phyloP scores from a whole-genome alignment of 2,329 filamentous ascomycete genomes.

The Cordyceps cicadae region DNA sequence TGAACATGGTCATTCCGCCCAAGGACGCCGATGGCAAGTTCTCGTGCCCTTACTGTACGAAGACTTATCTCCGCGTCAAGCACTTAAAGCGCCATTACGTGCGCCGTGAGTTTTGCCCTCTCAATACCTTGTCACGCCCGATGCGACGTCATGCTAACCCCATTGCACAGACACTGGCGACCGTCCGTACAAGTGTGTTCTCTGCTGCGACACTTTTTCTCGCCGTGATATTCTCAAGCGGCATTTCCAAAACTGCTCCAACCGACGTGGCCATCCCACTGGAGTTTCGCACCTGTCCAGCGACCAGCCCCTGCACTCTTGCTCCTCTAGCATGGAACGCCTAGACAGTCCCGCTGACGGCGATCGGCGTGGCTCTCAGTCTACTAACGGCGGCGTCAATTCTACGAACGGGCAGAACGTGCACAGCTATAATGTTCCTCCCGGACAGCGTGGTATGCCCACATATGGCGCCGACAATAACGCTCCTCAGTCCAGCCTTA shows the following conservation, averaged over 20 bases:
- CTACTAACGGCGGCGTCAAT: slow-evolving; percentile 50
- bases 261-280: slow-evolving; percentile 89
- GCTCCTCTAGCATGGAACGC: slow-evolving; percentile 52
- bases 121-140: slow-evolving; percentile 15
- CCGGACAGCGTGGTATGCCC: slow-evolving; percentile 54
- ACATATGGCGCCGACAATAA: slow-evolving; percentile 53
- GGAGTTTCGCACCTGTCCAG: slow-evolving; percentile 86
- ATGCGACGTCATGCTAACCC: slow-evolving; percentile 2
- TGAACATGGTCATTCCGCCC: slow-evolving; percentile 77
- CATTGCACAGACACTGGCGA: slow-evolving; percentile 74
- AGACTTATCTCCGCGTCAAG: slow-evolving; percentile 95
- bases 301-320: slow-evolving; percentile 53
- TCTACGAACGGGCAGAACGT: slow-evolving; percentile 59
- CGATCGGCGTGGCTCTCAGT: slow-evolving; percentile 49
- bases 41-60: slow-evolving; percentile 94
- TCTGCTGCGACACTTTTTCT: slow-evolving; percentile 97
- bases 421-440: slow-evolving; percentile 56
- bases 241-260: slow-evolving; percentile 98
- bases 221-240: slow-evolving; percentile 97
- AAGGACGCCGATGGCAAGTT: slow-evolving; percentile 98
- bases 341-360: slow-evolving; percentile 44
- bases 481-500: slow-evolving; percentile 56
- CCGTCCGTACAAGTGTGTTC: slow-evolving; percentile 93
- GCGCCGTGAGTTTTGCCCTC: slow-evolving; percentile 64
- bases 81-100: slow-evolving; percentile 94